These are phyloP conservation scores for Ascosphaera apis DNA, from an alignment of 2,329 filamentous ascomycete species.

Conservation along the genomic window DNA sequence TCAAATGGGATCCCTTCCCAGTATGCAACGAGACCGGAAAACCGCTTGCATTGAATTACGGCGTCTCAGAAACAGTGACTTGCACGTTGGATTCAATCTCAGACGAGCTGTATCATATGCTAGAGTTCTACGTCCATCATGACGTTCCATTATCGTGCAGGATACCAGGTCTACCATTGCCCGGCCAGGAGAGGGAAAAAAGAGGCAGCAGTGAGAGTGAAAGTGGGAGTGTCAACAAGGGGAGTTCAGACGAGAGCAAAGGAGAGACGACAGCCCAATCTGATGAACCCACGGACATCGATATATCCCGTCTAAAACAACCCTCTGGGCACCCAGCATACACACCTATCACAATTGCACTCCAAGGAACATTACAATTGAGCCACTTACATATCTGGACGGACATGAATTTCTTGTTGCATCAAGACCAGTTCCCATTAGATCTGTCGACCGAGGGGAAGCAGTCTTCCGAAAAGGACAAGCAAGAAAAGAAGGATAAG, in stretches of 20 bases:
- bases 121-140: slow-evolving; percentile 87
- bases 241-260: slow-evolving; percentile 5
- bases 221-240: not conserved
- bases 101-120: slow-evolving; percentile 30
- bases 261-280: not conserved
- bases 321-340: slow-evolving; percentile 26
- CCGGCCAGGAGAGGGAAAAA: slow-evolving; percentile 25
- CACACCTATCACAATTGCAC: slow-evolving; percentile 67
- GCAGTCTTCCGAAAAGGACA: slow-evolving; percentile 16
- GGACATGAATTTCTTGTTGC: slow-evolving; percentile 71
- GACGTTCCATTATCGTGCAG: slow-evolving; percentile 86
- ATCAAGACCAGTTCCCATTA: slow-evolving; percentile 15
- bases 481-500: slow-evolving; percentile 6
- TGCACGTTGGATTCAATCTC: slow-evolving; percentile 28
- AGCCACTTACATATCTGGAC: slow-evolving; percentile 81
- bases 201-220: slow-evolving; percentile 16
- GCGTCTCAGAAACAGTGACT: slow-evolving; percentile 39
- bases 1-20: slow-evolving; percentile 82
- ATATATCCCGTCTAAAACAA: slow-evolving; percentile 7
- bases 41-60: slow-evolving; percentile 70
- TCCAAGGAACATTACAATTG: slow-evolving; percentile 70
- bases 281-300: slow-evolving; percentile 4
- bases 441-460: not conserved
- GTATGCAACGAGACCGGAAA: slow-evolving; percentile 68
- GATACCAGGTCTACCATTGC: slow-evolving; percentile 51